These are phyloP conservation scores for Vanilla planifolia DNA, from an alignment of 106 monocot genomes.

Conservation along the genomic window DNA sequence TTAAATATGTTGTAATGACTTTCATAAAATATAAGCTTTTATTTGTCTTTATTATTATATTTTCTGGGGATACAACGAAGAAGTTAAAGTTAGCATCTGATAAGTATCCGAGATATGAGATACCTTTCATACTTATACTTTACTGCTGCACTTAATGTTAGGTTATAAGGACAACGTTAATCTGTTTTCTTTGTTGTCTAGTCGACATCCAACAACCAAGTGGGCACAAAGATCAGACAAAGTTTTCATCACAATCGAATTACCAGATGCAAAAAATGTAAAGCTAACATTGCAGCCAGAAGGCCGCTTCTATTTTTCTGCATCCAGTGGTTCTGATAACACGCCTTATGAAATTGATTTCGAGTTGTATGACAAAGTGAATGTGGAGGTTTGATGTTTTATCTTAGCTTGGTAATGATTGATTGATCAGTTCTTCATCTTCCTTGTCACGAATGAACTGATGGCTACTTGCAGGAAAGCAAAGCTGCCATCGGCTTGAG, in stretches of 20 bases:
- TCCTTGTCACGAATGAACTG: neutral
- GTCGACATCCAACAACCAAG: slow-evolving; percentile 54
- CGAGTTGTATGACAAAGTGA: slow-evolving; percentile 50
- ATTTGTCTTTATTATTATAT: no score
- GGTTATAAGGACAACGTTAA: no score
- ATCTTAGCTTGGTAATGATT: neutral
- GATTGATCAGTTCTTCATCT: neutral
- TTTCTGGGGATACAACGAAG: no score
- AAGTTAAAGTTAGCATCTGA: no score
- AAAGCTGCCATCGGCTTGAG: slow-evolving; percentile 43
- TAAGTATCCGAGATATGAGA: no score
- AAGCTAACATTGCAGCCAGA: slow-evolving; percentile 52
- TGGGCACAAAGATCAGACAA: slow-evolving; percentile 68
- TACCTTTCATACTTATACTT: no score
- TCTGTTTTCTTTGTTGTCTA: slow-evolving; percentile 12
- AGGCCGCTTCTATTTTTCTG: slow-evolving; percentile 51
- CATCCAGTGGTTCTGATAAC: slow-evolving; percentile 32
- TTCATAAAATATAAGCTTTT: no score
- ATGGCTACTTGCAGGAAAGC: slow-evolving; percentile 39
- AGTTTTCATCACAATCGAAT: slow-evolving; percentile 52
- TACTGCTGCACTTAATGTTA: no score
- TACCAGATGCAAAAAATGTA: slow-evolving; percentile 59
- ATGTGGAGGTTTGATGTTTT: slow-evolving; percentile 39
- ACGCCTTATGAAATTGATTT: slow-evolving; percentile 41
- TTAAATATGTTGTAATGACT: no score